Base-by-base conservation (phyloP, 768 basidiomycete genomes). In the Tylopilus felleus region DNA sequence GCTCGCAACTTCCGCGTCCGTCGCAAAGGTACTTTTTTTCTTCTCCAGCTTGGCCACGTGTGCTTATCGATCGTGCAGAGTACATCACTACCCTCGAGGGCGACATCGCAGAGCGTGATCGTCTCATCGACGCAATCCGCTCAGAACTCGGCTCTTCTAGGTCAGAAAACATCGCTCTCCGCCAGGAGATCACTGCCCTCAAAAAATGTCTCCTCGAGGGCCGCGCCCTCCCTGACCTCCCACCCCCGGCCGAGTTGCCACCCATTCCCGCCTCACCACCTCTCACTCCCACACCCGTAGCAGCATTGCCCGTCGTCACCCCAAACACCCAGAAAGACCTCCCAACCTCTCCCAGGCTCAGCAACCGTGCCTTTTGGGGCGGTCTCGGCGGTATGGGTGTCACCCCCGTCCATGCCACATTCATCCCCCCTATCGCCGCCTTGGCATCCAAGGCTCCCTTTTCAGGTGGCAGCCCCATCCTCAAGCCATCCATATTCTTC, bases 1-100 rank as follows among this genome's bases (percentile, higher is more conserved):
- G 96, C 96, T 0, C 76, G 95, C 50, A 97, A 96, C 68, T 98
- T 98, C 74, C 80, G 96, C n/a, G 90, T 93, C 27, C 76, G 96
- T 35, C 78, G 94, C 70, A 98, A 98, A 77, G 95, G 92, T 90
- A 27, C 44, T 8, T 72, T 4, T 8, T 17, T 3, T 21, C 16
- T 12, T 5, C 2, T 8, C 9, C 4, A n/a, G n/a, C n/a, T n/a
- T 22, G 9, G 3, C 17, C 12, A 7, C 10, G 3, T 19, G 4
- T 2, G 8, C 47, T 61, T 22, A 55, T 8, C 41, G 10, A 7
- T 1, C 19, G 9, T 33, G 1, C 69, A 93, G 92, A 98, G 70
- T 98, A 99, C 69, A 97, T 98, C 57, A 81, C 87, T 9, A 93
- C 92, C 0, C 85, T 99, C 49, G 97, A 99, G 68, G 85, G 84